These are phyloP conservation scores for Phellopilus nigrolimitatus DNA, from an alignment of 1,284 basidiomycete species.

Conservation along the genomic window DNA sequence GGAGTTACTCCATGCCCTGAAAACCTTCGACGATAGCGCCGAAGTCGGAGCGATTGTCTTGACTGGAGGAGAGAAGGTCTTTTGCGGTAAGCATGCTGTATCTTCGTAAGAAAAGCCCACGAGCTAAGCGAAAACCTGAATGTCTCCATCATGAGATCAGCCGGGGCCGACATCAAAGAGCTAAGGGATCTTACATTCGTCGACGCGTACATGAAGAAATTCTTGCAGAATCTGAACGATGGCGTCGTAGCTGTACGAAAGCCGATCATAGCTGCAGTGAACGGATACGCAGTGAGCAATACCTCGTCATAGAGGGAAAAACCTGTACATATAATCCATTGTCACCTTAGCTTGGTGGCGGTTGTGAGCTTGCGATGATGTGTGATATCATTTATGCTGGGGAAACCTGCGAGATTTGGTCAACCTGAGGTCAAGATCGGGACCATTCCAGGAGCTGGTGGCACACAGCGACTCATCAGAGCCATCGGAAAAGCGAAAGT, in stretches of 20 bases:
- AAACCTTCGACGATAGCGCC: constrained; percentile 39
- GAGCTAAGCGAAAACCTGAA: not conserved
- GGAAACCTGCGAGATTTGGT: constrained; percentile 52
- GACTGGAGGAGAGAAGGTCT: constrained; percentile 58
- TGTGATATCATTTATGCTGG: constrained; percentile 49
- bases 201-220: constrained; percentile 54
- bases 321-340: not conserved
- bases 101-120: not conserved
- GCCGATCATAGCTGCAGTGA: constrained; percentile 61
- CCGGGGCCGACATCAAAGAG: constrained; percentile 38
- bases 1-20: constrained; percentile 40
- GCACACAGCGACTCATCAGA: constrained; percentile 52
- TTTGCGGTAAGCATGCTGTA: constrained; percentile 36
- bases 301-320: not conserved
- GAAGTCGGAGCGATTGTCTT: constrained; percentile 48
- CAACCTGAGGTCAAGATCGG: constrained; percentile 71
- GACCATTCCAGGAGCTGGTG: constrained; percentile 62
- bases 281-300: constrained; percentile 53
- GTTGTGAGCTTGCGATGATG: constrained; percentile 65
- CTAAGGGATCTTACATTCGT: constrained; percentile 37
- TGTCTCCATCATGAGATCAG: constrained; percentile 21
- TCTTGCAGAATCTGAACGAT: constrained; percentile 53
- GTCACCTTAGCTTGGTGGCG: constrained; percentile 51
- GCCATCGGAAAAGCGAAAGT: constrained; percentile 60
- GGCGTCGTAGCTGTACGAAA: constrained; percentile 47